Conservation (phyloP, 2,329 filamentous ascomycete genomes). For the Epichloe coenophiala region DNA sequence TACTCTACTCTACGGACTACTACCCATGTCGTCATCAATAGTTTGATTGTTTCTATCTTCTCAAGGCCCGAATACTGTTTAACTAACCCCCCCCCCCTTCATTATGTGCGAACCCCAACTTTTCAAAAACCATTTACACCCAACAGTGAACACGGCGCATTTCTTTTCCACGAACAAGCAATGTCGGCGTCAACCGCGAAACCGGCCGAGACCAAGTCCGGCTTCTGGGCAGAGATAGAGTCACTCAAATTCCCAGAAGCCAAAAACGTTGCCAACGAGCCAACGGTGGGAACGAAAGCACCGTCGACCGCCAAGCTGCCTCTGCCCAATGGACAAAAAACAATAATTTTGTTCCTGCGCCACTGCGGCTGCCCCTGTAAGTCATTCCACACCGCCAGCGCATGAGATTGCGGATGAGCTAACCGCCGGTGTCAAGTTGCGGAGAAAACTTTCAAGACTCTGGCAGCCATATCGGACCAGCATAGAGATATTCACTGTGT, state of each 20-base stretch:
- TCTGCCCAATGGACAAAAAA: conserved; percentile 41
- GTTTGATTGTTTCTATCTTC: background rate
- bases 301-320: conserved; percentile 38
- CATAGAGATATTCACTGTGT: conserved; percentile 41
- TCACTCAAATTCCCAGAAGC: conserved; percentile 26
- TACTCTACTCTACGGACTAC: no score
- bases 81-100: no score
- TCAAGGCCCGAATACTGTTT: no score
- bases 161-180: background rate
- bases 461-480: conserved; percentile 37
- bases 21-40: background rate
- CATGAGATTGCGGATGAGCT: background rate
- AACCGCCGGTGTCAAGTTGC: conserved; percentile 34
- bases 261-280: conserved; percentile 32
- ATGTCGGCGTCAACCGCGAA: conserved; percentile 3
- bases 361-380: conserved; percentile 65
- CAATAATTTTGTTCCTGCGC: conserved; percentile 52
- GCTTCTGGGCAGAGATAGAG: conserved; percentile 24
- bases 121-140: background rate
- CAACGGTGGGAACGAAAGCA: conserved; percentile 39
- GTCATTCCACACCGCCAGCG: conserved; percentile 11
- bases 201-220: conserved; percentile 6
- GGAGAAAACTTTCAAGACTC: conserved; percentile 47
- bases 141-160: background rate
- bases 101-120: no score